Evolutionary conservation across 2,329 filamentous ascomycete genomes (phyloP), one percentile per base, ranked within the genome.

Genomic region (Colletotrichum acutatum): DNA sequence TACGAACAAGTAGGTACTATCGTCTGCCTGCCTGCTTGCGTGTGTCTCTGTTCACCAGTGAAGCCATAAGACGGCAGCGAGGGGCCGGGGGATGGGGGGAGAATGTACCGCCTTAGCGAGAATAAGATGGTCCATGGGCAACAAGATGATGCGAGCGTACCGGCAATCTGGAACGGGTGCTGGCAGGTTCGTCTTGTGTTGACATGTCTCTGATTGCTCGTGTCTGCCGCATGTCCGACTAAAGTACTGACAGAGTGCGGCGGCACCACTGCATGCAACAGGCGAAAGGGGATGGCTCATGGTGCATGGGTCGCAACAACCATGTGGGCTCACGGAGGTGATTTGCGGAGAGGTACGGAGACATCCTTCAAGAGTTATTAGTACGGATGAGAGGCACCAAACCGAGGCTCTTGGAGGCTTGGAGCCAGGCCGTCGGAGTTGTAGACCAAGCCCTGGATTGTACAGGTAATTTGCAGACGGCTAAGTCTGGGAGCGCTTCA

Each of bases 141-240:
- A 56, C 19, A 37, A 61, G n/a, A 42, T 62, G 71, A 71, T 73
- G 56, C 52, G 60, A 49, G 49, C 71, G 71, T 73, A 73, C 71
- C 71, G 66, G 56, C 61, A 71, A 57, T 53, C 60, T 65, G 71
- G 67, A 34, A 73, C 56, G 60, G 67, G 30, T 46, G 37, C 30
- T 61, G 66, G 66, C 60, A 72, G 26, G 66, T 72, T 72, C 66
- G 56, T 72, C 70, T 57, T 65, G 70, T 69, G 66, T 69, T 64
- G 32, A 52, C 49, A 46, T 61, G 65, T 54, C 42, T 67, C 30
- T 68, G 57, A 42, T 32, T 63, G 66, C 52, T 61, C 37, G 22
- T 59, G 53, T 58, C 30, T 61, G 54, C 63, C 63, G 62, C 63
- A 66, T 59, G 61, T 19, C 61, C 53, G 37, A 24, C 65, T 62